These are phyloP conservation scores for Exutisphaerella laricina DNA, from an alignment of 2,329 filamentous ascomycete species.

Conservation along the genomic window DNA sequence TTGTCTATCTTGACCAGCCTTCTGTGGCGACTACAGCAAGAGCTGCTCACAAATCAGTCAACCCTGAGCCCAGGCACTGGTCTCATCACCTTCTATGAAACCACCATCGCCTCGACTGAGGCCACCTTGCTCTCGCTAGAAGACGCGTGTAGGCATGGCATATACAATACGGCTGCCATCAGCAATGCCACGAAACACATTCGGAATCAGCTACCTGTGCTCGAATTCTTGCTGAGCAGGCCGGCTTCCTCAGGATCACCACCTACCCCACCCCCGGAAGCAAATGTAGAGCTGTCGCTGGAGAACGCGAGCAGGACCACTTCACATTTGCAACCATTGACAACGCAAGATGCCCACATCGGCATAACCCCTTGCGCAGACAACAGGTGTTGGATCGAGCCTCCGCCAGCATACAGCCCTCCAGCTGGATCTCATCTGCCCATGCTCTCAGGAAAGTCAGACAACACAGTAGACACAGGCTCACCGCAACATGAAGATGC, in stretches of 20 bases:
- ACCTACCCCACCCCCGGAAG: slow-evolving; percentile 19
- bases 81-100: slow-evolving; percentile 12
- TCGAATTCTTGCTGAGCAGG: slow-evolving; percentile 20
- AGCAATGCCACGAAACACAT: slow-evolving; percentile 16
- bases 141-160: not conserved
- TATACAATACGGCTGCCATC: not conserved
- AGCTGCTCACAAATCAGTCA: not conserved
- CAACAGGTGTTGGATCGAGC: slow-evolving; percentile 25
- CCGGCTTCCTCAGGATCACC: slow-evolving; percentile 1
- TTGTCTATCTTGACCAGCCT: slow-evolving; percentile 17
- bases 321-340: not conserved
- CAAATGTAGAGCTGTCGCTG: not conserved
- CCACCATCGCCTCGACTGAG: slow-evolving; percentile 8
- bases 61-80: slow-evolving; percentile 1
- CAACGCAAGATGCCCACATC: slow-evolving; percentile 10
- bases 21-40: slow-evolving; percentile 23
- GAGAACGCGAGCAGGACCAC: not conserved
- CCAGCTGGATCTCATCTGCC: slow-evolving; percentile 7
- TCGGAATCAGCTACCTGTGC: slow-evolving; percentile 17
- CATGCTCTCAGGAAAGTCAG: slow-evolving; percentile 13
- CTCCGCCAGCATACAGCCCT: slow-evolving; percentile 28
- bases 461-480: slow-evolving; percentile 10
- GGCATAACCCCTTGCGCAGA: slow-evolving; percentile 23
- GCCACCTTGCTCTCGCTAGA: slow-evolving; percentile 6
- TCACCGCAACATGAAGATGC: slow-evolving; percentile 11